Evolutionary conservation across 306 rosid genomes (phyloP).

Genomic region (Adenanthera pavonina): DNA sequence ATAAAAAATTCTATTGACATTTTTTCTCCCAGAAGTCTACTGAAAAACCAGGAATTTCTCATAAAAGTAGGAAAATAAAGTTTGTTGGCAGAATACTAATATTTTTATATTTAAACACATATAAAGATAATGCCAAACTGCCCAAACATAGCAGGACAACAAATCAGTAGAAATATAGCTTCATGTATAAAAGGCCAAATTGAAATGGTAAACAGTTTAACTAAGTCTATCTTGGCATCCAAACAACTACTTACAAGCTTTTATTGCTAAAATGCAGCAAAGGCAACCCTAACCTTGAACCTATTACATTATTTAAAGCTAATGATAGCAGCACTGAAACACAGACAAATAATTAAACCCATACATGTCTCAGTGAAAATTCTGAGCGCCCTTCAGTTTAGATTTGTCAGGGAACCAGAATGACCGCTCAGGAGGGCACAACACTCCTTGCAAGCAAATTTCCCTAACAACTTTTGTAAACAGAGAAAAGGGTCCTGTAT

Average conservation of each 20-base stretch:
- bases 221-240: constrained; percentile 12
- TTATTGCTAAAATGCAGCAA: constrained; percentile 26
- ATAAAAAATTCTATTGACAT: constrained; percentile 4
- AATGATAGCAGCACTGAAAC: constrained; percentile 16
- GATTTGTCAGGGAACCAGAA: neutral
- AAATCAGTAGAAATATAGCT: constrained; percentile 2
- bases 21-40: neutral
- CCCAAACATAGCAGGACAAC: neutral
- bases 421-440: neutral
- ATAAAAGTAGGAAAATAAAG: constrained; percentile 7
- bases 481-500: constrained; percentile 19
- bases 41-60: constrained; percentile 22
- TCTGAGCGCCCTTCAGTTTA: constrained; percentile 10
- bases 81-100: constrained; percentile 15
- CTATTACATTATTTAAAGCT: constrained; percentile 3
- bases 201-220: constrained; percentile 6
- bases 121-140: neutral
- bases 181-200: neutral
- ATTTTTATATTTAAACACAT: constrained; percentile 9
- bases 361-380: neutral
- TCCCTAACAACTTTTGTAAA: neutral
- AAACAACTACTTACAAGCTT: constrained; percentile 29
- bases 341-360: constrained; percentile 16
- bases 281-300: constrained; percentile 20
- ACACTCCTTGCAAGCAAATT: constrained; percentile 8